Conservation (phyloP, 352 stramenopile species). For the Phytophthora crassamura region DNA sequence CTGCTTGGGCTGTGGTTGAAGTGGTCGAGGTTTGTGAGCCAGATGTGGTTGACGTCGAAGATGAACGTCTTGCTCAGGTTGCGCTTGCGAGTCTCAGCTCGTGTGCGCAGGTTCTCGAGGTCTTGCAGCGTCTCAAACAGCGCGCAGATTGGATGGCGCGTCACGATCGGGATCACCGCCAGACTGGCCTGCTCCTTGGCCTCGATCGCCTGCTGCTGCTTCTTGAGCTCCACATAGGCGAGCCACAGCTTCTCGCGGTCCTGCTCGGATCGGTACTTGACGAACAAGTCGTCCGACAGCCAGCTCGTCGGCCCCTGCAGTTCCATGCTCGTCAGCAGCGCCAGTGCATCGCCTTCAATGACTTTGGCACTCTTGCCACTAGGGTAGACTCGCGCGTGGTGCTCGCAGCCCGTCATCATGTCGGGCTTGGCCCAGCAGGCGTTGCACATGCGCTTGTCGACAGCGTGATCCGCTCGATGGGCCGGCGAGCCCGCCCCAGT, state of each 20-base stretch:
- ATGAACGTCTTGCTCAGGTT: constrained; percentile 87
- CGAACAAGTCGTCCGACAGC: constrained; percentile 79
- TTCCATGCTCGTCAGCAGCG: constrained; percentile 45
- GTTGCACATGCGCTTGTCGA: constrained; percentile 85
- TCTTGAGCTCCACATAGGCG: constrained; percentile 54
- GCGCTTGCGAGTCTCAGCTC: constrained; percentile 63
- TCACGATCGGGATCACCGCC: constrained; percentile 58
- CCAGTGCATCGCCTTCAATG: constrained; percentile 29
- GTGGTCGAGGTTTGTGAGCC: constrained; percentile 92
- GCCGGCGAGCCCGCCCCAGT: constrained; percentile 32
- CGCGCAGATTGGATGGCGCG: constrained; percentile 70
- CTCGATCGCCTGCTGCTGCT: constrained; percentile 40
- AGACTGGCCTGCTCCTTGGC: constrained; percentile 31
- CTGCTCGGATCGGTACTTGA: constrained; percentile 81
- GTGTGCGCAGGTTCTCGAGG: constrained; percentile 73
- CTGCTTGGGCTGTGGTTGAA: constrained; percentile 61
- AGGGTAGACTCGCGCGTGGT: constrained; percentile 53
- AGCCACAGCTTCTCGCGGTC: constrained; percentile 72
- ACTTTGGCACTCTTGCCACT: constrained; percentile 30
- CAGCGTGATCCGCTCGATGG: constrained; percentile 63
- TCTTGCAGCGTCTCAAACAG: constrained; percentile 68
- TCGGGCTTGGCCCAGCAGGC: constrained; percentile 73
- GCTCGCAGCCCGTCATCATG: constrained; percentile 70
- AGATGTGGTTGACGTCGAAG: constrained; percentile 91
- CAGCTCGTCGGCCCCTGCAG: constrained; percentile 82